Evolutionary conservation across 2,329 filamentous ascomycete species (phyloP).

Genomic region (Alternaria solani): DNA sequence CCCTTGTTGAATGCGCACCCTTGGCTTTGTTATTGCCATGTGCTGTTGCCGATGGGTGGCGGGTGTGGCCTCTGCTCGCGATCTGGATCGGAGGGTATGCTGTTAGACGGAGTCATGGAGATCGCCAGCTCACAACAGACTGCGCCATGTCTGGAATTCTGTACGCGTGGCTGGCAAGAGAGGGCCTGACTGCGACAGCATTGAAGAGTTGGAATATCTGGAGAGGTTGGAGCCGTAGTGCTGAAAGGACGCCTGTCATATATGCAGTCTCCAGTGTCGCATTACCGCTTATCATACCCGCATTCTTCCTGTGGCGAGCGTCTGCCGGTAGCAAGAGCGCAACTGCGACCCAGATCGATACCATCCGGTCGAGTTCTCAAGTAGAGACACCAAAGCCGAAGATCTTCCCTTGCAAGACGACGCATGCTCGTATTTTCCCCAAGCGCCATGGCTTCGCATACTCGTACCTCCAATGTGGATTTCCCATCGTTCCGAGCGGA

Average conservation of each 20-base stretch:
- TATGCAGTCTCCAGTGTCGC: slow-evolving; percentile 13
- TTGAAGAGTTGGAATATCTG: slow-evolving; percentile 21
- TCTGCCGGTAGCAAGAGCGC: background rate
- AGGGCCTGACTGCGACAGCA: slow-evolving; percentile 12
- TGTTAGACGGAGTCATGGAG: slow-evolving; percentile 25
- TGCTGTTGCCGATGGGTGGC: slow-evolving; percentile 16
- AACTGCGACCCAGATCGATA: background rate
- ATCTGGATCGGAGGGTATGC: slow-evolving; percentile 30
- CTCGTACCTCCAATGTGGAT: slow-evolving; percentile 73
- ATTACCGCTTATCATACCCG: slow-evolving; percentile 23
- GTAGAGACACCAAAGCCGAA: slow-evolving; percentile 44
- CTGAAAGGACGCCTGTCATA: slow-evolving; percentile 6
- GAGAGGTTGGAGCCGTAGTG: slow-evolving; percentile 13
- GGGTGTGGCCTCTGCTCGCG: slow-evolving; percentile 28
- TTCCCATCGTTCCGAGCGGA: slow-evolving; percentile 71
- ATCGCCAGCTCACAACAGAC: slow-evolving; percentile 33
- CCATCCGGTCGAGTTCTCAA: slow-evolving; percentile 17
- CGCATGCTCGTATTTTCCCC: slow-evolving; percentile 72
- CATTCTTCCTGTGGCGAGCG: slow-evolving; percentile 6
- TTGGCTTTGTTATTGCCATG: slow-evolving; percentile 10
- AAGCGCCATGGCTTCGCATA: slow-evolving; percentile 73
- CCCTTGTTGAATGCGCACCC: slow-evolving; percentile 15
- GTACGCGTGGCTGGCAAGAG: slow-evolving; percentile 17
- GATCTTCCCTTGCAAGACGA: slow-evolving; percentile 71
- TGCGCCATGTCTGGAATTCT: slow-evolving; percentile 25